Evolutionary conservation across 129 eudicot species (phyloP), one percentile per base, ranked within the genome.

Genomic region (Saussurea involucrata): DNA sequence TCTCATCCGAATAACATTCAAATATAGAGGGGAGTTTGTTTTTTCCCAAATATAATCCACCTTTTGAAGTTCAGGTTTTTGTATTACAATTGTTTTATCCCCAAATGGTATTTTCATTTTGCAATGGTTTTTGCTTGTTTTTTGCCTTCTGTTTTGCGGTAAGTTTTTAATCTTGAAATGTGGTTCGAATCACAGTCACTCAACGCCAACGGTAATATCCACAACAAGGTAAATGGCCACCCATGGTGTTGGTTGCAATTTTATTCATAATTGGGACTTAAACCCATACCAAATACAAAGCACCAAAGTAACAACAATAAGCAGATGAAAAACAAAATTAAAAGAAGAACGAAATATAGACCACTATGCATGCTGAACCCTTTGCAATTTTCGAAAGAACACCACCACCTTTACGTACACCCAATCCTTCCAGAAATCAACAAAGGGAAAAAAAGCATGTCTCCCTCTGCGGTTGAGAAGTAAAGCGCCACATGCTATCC

Each of bases 1-100:
- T 66, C 65, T 34, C 73, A 37, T 83, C 71, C 6, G 63, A 83
- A 83, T 83, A 78, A 78, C 80, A 7, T 57, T 69, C 8, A 27
- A 63, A 65, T 29, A 11, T 55, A 49, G 40, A 15, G 76, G 61
- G 55, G 53, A 36, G 22, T 42, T 69, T 61, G 73, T 61, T 58
- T 68, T 57, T 28, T 15, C 66, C 76, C 42, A 13, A 8, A 34
- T 13, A 44, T 18, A 44, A 13, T n/a, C n/a, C 57, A 44, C 63
- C 10, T 70, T 40, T 44, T 44, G 8, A 58, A 70, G n/a, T 25
- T 24, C 3, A 21, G 34, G 12, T 22, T 42, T 42, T 22, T 61
- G 66, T 22, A 46, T 46, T 44, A 44, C 3, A 44, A 44, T 44
- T 44, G 0, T 44, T 10, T 40, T 40, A n/a, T 44, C 55, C 4